Evolutionary conservation across 2,329 filamentous ascomycete species (phyloP).

Genomic region (Bipolaris oryzae): DNA sequence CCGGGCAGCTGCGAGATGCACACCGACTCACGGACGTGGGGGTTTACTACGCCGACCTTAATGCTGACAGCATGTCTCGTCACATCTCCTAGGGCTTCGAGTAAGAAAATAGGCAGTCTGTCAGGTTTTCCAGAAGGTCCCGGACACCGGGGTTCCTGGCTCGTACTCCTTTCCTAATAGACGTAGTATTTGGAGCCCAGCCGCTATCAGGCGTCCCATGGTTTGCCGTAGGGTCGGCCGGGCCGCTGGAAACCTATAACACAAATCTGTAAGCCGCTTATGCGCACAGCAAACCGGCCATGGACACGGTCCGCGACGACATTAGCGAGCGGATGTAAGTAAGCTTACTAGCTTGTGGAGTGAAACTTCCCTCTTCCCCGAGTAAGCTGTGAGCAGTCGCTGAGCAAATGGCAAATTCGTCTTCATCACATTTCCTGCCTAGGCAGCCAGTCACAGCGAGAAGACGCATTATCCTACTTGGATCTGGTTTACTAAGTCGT

Average conservation of each 20-base stretch:
- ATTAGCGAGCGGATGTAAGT: constrained; percentile 18
- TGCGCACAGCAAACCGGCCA: constrained; percentile 3
- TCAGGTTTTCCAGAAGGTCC: constrained; percentile 1
- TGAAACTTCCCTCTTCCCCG: not conserved
- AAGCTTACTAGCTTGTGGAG: constrained; percentile 20
- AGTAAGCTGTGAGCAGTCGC: constrained; percentile 5
- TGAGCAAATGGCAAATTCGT: constrained; percentile 4
- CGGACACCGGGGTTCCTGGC: not conserved
- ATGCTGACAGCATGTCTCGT: constrained; percentile 4
- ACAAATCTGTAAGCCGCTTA: constrained; percentile 1
- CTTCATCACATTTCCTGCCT: not conserved
- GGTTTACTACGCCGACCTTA: not conserved
- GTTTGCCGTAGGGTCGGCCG: constrained; percentile 5
- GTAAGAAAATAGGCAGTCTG: constrained; percentile 6
- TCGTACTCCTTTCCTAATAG: constrained; percentile 1
- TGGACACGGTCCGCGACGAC: constrained; percentile 9
- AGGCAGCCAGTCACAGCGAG: constrained; percentile 5
- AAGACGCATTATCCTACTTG: not conserved
- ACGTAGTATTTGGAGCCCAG: not conserved
- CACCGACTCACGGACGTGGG: constrained; percentile 5
- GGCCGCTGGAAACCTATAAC: constrained; percentile 4
- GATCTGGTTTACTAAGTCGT: not conserved
- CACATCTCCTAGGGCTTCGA: not conserved
- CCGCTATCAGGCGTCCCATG: constrained; percentile 4
- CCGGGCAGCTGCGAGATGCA: constrained; percentile 1